Evolutionary conservation across 192 early-diverging fungal genomes (phyloP).

Genomic region (Jimgerdemannia lactiflua): DNA sequence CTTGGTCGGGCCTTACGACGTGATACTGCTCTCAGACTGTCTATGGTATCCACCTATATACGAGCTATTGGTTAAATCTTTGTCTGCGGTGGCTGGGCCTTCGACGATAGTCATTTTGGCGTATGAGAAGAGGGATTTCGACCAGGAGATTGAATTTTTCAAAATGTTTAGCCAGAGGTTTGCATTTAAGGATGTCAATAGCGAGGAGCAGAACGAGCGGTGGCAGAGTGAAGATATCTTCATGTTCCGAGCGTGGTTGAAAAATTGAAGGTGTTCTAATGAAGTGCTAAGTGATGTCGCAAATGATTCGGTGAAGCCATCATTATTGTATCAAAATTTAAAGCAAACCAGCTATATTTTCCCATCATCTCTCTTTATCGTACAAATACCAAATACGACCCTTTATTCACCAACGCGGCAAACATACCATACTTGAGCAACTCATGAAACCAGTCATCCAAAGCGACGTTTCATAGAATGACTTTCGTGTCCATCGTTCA

Average conservation of each 20-base stretch:
- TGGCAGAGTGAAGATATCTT: conserved; percentile 40
- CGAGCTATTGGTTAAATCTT: conserved; percentile 14
- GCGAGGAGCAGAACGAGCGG: conserved; percentile 25
- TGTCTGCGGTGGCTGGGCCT: conserved; percentile 11
- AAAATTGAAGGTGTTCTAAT: not conserved
- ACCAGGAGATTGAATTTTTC: conserved; percentile 33
- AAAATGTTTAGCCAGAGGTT: conserved; percentile 24
- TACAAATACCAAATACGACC: too few species aligned
- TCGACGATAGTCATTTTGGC: conserved; percentile 10
- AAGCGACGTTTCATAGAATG: too few species aligned
- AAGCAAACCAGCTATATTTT: too few species aligned
- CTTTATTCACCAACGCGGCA: too few species aligned
- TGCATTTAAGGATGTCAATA: conserved; percentile 28
- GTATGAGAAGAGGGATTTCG: conserved; percentile 35
- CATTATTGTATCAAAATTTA: not conserved
- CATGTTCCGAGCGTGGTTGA: conserved; percentile 14
- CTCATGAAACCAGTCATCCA: too few species aligned
- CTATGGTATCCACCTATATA: conserved; percentile 31
- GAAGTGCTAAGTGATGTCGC: too few species aligned
- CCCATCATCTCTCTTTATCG: too few species aligned
- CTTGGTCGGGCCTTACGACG: not conserved
- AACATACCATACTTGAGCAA: too few species aligned
- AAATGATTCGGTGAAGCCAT: not conserved
- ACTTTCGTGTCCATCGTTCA: too few species aligned
- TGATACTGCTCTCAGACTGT: conserved; percentile 31